Conservation (phyloP, 495 filamentous ascomycete genomes). For the Hypoxylon fuscum region DNA sequence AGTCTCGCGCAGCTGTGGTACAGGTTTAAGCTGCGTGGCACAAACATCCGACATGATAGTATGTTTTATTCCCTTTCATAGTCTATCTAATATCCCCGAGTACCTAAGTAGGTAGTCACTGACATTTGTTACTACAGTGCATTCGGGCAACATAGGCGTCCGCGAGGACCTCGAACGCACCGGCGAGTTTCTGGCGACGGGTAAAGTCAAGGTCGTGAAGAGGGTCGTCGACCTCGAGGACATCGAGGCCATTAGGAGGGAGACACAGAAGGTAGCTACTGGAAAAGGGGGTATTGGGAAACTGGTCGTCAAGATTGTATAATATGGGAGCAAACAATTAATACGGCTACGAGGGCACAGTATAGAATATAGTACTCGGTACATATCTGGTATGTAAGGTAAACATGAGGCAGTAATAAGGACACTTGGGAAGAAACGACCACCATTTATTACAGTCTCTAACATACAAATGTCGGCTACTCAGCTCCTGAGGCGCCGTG, state of each 20-base stretch:
- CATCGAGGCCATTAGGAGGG: slow-evolving; percentile 54
- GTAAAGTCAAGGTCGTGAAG: slow-evolving; percentile 57
- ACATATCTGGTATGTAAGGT: too few relatives aligned
- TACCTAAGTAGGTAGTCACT: too few relatives aligned
- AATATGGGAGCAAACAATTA: too few relatives aligned
- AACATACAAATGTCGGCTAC: slow-evolving; percentile 5
- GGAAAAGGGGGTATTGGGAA: slow-evolving; percentile 66
- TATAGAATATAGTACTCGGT: neutral
- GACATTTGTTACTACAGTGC: slow-evolving; percentile 16
- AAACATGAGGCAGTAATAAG: too few relatives aligned
- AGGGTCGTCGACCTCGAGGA: slow-evolving; percentile 55
- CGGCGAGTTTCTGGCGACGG: slow-evolving; percentile 53
- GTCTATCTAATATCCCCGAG: too few relatives aligned
- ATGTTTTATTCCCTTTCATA: too few relatives aligned
- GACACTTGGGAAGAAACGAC: neutral
- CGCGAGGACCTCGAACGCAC: slow-evolving; percentile 55
- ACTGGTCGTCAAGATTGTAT: slow-evolving; percentile 59
- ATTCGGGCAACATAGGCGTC: slow-evolving; percentile 46
- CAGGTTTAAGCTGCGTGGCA: slow-evolving; percentile 47
- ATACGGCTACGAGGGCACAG: neutral
- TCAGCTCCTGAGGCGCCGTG: neutral
- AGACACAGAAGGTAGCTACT: slow-evolving; percentile 56
- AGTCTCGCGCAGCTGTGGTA: slow-evolving; percentile 51
- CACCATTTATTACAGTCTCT: slow-evolving; percentile 18
- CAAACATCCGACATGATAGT: slow-evolving; percentile 48